These are phyloP conservation scores for Penicillium polonicum DNA, from an alignment of 2,329 filamentous ascomycete species.

Conservation along the genomic window DNA sequence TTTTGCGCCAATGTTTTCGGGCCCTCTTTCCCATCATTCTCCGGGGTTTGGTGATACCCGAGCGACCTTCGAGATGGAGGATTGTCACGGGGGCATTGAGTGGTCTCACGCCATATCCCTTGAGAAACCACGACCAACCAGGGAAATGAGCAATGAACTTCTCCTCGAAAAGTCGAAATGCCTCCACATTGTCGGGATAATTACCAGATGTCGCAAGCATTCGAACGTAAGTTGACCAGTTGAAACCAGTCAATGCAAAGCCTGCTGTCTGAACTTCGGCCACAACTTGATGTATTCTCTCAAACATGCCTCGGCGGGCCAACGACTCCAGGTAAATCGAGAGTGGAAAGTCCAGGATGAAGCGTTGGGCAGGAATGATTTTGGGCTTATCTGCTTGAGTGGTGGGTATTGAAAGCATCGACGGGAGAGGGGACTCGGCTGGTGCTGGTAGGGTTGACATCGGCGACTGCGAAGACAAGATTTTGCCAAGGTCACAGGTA, in stretches of 20 bases:
- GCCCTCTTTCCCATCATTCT: slow-evolving; percentile 34
- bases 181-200: slow-evolving; percentile 54
- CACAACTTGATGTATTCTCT: slow-evolving; percentile 53
- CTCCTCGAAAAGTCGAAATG: slow-evolving; percentile 72
- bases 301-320: slow-evolving; percentile 53
- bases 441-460: neutral
- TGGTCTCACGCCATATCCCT: slow-evolving; percentile 35
- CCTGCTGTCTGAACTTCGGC: slow-evolving; percentile 61
- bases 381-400: neutral
- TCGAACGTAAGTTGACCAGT: slow-evolving; percentile 78
- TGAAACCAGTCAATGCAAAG: slow-evolving; percentile 70
- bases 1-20: slow-evolving; percentile 35
- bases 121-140: slow-evolving; percentile 60
- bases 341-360: slow-evolving; percentile 51
- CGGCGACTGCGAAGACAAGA: neutral
- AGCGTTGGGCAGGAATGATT: slow-evolving; percentile 45
- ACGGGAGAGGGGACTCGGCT: neutral
- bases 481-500: slow-evolving; percentile 33
- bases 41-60: slow-evolving; percentile 17
- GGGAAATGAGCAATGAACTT: slow-evolving; percentile 76
- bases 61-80: slow-evolving; percentile 33
- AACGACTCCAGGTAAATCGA: slow-evolving; percentile 55
- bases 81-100: slow-evolving; percentile 29
- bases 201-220: slow-evolving; percentile 61
- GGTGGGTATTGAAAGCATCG: neutral